Percentiles rank a stretch among this genome's conserved stretches.
These are phyloP conservation scores for Kernera saxatilis DNA, from an alignment of 345 rosid species.

Conservation along the genomic window DNA sequence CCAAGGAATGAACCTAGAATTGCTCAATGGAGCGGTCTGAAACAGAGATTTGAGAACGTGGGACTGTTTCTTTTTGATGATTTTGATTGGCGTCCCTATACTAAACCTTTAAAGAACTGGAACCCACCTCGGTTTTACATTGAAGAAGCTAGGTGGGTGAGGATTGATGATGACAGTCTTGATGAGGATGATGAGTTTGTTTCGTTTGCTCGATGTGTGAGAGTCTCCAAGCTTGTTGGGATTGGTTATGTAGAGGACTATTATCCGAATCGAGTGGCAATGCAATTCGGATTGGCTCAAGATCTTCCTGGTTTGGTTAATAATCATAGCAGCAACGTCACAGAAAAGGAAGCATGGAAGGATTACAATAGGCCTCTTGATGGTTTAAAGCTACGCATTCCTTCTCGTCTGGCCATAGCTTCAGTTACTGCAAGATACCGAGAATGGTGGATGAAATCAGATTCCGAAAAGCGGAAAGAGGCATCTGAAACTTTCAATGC, in stretches of 20 bases:
- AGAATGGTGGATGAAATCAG: slow-evolving; percentile 45
- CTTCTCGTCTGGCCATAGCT: slow-evolving; percentile 34
- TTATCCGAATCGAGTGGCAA: slow-evolving; percentile 47
- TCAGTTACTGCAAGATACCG: slow-evolving; percentile 37
- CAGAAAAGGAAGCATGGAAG: slow-evolving; percentile 9
- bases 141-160: slow-evolving; percentile 18
- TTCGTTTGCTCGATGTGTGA: slow-evolving; percentile 33
- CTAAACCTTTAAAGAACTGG: slow-evolving; percentile 19
- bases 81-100: slow-evolving; percentile 48
- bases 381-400: slow-evolving; percentile 29
- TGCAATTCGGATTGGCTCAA: slow-evolving; percentile 60
- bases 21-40: slow-evolving; percentile 30
- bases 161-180: neutral
- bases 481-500: neutral
- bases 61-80: slow-evolving; percentile 22
- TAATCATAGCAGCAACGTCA: neutral
- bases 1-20: slow-evolving; percentile 28
- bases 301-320: slow-evolving; percentile 34
- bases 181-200: slow-evolving; percentile 18
- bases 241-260: slow-evolving; percentile 32
- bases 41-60: slow-evolving; percentile 1
- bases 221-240: slow-evolving; percentile 39
- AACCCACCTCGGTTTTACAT: slow-evolving; percentile 25
- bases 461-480: neutral
- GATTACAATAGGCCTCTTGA: slow-evolving; percentile 33